Conservation (phyloP, 176 grass and related monocot species). For the Oryza coarctata region DNA sequence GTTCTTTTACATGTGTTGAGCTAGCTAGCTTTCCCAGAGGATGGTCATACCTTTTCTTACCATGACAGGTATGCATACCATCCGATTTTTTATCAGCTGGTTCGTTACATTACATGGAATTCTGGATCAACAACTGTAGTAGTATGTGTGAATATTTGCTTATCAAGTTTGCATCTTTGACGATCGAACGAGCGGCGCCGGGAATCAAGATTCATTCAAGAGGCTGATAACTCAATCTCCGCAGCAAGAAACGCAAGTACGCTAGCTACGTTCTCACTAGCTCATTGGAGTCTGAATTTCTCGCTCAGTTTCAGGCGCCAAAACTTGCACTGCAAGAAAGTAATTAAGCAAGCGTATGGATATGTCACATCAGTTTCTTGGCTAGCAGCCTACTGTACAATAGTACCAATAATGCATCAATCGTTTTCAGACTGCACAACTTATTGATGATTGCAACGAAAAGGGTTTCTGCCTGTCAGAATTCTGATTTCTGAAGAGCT, state of each 20-base stretch:
- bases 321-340: not conserved
- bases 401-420: not conserved
- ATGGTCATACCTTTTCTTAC: not conserved
- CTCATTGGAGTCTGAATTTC: not conserved
- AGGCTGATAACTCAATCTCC: not conserved
- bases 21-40: not conserved
- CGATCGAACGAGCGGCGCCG: not conserved
- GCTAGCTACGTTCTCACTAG: not conserved
- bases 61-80: not conserved
- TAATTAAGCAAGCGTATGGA: too few species aligned
- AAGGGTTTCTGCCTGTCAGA: not conserved
- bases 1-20: not conserved
- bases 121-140: not conserved
- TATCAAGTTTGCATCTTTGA: too few species aligned
- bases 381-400: not conserved
- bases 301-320: not conserved
- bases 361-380: not conserved
- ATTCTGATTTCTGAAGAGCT: not conserved
- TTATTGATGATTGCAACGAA: not conserved
- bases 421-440: constrained; percentile 10
- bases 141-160: too few species aligned
- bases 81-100: not conserved
- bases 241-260: not conserved
- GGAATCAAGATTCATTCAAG: not conserved
- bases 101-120: not conserved